phyloP scores from a whole-genome alignment of 495 filamentous ascomycete species.

The Penicillium canescens region DNA sequence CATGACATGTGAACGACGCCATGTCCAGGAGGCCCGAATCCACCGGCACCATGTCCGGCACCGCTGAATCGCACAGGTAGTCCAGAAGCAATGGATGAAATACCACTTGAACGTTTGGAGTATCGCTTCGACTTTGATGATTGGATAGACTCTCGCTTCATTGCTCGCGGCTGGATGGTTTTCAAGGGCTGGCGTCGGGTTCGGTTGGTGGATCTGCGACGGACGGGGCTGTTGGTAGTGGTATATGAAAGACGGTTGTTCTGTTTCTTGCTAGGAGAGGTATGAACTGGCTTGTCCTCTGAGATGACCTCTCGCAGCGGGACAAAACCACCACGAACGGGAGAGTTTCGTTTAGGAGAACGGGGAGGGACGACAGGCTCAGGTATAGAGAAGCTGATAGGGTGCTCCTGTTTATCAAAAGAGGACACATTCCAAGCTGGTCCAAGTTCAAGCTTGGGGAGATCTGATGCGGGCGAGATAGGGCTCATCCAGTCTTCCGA shows the following conservation, averaged over 20 bases:
- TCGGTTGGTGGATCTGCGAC: conserved; percentile 30
- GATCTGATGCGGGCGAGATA: conserved; percentile 27
- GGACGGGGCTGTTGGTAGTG: conserved; percentile 31
- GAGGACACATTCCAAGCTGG: conserved; percentile 38
- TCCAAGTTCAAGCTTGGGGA: conserved; percentile 38
- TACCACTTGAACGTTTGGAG: conserved; percentile 48
- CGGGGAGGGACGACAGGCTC: conserved; percentile 29
- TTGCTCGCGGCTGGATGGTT: conserved; percentile 39
- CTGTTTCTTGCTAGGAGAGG: conserved; percentile 24
- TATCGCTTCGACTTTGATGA: conserved; percentile 42
- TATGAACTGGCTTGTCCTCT: conserved; percentile 23
- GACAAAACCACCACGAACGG: conserved; percentile 30
- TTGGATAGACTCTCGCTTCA: conserved; percentile 43
- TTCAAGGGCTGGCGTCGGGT: conserved; percentile 42
- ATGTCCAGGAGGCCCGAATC: conserved; percentile 46
- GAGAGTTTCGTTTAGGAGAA: conserved; percentile 27
- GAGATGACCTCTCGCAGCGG: conserved; percentile 27
- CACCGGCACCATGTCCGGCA: conserved; percentile 51
- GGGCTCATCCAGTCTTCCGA: conserved; percentile 28
- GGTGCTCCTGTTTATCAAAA: conserved; percentile 23
- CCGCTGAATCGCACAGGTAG: conserved; percentile 44
- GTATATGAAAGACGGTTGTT: conserved; percentile 34
- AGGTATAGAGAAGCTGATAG: conserved; percentile 9
- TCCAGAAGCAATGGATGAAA: conserved; percentile 38
- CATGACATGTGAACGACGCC: conserved; percentile 48